Percentiles rank a stretch among this genome's conserved stretches.
phyloP scores from a whole-genome alignment of 768 basidiomycete species.

The Candolleomyces efflorescens region DNA sequence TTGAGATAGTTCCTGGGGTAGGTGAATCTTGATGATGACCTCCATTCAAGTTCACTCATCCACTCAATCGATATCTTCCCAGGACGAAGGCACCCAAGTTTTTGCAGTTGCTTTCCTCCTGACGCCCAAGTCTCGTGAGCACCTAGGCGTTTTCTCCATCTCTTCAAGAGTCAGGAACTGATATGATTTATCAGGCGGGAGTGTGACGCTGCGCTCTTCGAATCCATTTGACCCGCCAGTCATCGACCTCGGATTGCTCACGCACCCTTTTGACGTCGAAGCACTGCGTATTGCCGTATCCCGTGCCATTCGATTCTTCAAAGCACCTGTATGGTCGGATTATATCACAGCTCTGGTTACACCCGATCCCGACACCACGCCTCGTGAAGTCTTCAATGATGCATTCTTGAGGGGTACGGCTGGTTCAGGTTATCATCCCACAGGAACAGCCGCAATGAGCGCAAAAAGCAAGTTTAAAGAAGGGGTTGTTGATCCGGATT shows the following conservation, averaged over 20 bases:
- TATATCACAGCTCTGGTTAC: conserved; percentile 8
- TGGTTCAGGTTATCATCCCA: conserved; percentile 13
- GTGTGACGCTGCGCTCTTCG: conserved; percentile 8
- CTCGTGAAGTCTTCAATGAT: conserved; percentile 11
- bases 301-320: background rate
- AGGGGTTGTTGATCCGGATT: conserved; percentile 27
- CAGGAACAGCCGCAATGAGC: conserved; percentile 20
- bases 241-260: conserved; percentile 9
- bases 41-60: no score
- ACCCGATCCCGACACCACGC: conserved; percentile 5
- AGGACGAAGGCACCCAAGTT: background rate
- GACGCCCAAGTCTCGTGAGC: background rate
- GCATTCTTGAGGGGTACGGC: conserved; percentile 9
- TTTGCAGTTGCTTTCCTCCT: background rate
- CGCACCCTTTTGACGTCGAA: conserved; percentile 8
- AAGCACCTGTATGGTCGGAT: conserved; percentile 9
- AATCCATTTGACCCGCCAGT: conserved; percentile 10
- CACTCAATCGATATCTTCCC: no score
- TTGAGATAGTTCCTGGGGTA: conserved; percentile 5
- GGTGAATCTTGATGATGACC: no score
- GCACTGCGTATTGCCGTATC: background rate
- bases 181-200: no score
- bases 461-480: conserved; percentile 10
- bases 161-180: no score
- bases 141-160: no score